phyloP scores from a whole-genome alignment of 305 asterid species.

The Solanum hybrid region DNA sequence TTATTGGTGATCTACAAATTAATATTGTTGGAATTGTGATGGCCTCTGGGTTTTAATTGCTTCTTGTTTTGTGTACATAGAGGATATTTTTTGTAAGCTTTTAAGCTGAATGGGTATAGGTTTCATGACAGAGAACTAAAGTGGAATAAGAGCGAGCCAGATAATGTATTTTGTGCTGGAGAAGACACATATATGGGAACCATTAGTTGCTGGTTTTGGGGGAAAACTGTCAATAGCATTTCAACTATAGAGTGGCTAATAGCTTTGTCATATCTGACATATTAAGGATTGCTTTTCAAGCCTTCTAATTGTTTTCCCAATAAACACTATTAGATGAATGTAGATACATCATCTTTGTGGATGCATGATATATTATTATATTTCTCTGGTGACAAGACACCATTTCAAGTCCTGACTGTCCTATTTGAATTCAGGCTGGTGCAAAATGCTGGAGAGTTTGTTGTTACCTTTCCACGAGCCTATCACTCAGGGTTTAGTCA shows the following conservation, averaged over 20 bases:
- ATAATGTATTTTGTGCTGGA: background rate
- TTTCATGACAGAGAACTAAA: background rate
- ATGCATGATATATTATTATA: background rate
- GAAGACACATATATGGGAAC: background rate
- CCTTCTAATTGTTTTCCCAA: background rate
- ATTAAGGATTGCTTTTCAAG: background rate
- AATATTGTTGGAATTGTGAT: background rate
- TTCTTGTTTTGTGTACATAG: background rate
- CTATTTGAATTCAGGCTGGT: constrained; percentile 54
- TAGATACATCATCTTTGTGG: background rate
- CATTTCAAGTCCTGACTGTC: constrained; percentile 12
- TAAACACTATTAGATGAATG: background rate
- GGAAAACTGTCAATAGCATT: background rate
- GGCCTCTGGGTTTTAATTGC: background rate
- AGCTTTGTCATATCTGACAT: background rate
- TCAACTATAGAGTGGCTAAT: background rate
- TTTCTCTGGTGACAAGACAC: constrained; percentile 11
- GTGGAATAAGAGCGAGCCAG: background rate
- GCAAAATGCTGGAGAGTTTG: constrained; percentile 98
- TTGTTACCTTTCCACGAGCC: constrained; percentile 98
- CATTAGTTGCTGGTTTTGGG: background rate
- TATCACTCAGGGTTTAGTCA: constrained; percentile 99
- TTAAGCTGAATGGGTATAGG: background rate
- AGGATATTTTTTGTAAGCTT: background rate
- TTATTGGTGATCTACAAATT: constrained; percentile 4